Base-by-base conservation (phyloP, 495 filamentous ascomycete species). In the Penicillium mononematosum region DNA sequence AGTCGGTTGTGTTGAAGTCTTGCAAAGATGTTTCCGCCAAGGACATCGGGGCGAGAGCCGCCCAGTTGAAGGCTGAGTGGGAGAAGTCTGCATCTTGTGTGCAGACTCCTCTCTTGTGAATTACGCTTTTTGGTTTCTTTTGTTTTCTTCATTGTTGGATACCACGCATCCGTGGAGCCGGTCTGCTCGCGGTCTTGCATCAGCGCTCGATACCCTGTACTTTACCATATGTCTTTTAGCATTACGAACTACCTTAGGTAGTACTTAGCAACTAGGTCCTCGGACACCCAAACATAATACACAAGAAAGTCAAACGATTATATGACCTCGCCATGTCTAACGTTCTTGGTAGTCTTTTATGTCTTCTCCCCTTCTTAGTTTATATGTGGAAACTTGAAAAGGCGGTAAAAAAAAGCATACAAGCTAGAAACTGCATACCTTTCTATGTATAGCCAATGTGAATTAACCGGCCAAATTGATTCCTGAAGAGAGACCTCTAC, bases 1-100 rank as follows among this genome's bases (percentile, higher is more conserved):
- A 68, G 47, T 74, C 75, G 1, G 74, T 79, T 17, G 74, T 79
- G 25, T 65, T 79, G 66, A 77, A 70, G 60, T 79, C 76, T 16
- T 75, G 64, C 53, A 69, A 64, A 12, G 70, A 77, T 50, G 69
- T 76, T 45, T 73, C 69, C 36, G 61, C 68, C 27, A 76, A 70
- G 49, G 70, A 79, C 5, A 72, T 79, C 34, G 70, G 60, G 24
- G 59, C 63, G 9, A 75, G 67, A 59, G 74, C 73, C 25, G 58
- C 61, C 43, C 62, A 70, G 39, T 54, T 78, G 58, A 70, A 75
- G 56, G 60, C 67, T 25, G 69, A 65, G 27, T 69, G 58, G 63
- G 67, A 69, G 8, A 72, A 67, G 43, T 44, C 66, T 22, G 41
- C 59, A 5, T 43, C 55, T 34, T 67, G 58, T 58, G 49, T 45